phyloP scores from a whole-genome alignment of 352 stramenopile genomes.

The Paralagenidium karlingii region DNA sequence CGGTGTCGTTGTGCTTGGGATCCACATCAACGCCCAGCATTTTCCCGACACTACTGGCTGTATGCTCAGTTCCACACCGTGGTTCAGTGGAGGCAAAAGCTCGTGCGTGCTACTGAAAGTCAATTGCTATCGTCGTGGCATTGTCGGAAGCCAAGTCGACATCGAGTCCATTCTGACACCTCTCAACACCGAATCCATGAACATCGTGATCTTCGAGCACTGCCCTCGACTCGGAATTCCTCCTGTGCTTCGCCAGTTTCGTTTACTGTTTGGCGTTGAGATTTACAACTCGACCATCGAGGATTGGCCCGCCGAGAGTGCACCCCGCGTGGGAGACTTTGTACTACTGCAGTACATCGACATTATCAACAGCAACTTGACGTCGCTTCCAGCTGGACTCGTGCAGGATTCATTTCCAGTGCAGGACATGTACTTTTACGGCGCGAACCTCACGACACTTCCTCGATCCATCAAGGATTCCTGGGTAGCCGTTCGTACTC shows the following conservation, averaged over 20 bases:
- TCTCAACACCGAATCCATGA: slow-evolving; percentile 1
- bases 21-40: too few species aligned
- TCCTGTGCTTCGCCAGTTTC: slow-evolving; percentile 1
- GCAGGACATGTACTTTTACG: slow-evolving; percentile 9
- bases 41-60: too few species aligned
- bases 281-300: slow-evolving; percentile 11
- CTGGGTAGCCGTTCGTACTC: slow-evolving; percentile 6
- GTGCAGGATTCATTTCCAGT: slow-evolving; percentile 3
- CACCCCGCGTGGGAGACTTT: too few species aligned
- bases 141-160: background rate
- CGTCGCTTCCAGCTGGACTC: slow-evolving; percentile 2
- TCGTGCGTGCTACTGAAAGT: slow-evolving; percentile 11
- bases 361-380: slow-evolving; percentile 4
- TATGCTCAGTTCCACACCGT: too few species aligned
- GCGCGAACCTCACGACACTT: slow-evolving; percentile 5
- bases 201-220: slow-evolving; percentile 8
- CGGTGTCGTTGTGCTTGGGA: too few species aligned
- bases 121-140: slow-evolving; percentile 8
- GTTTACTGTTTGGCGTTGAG: slow-evolving; percentile 5
- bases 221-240: slow-evolving; percentile 6
- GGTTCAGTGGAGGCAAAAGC: too few species aligned
- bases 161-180: background rate
- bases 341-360: too few species aligned
- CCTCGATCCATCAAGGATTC: slow-evolving; percentile 1
- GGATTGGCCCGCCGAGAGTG: slow-evolving; percentile 1